phyloP scores from a whole-genome alignment of 148 eudicot species.

The Heliosperma pusillum region DNA sequence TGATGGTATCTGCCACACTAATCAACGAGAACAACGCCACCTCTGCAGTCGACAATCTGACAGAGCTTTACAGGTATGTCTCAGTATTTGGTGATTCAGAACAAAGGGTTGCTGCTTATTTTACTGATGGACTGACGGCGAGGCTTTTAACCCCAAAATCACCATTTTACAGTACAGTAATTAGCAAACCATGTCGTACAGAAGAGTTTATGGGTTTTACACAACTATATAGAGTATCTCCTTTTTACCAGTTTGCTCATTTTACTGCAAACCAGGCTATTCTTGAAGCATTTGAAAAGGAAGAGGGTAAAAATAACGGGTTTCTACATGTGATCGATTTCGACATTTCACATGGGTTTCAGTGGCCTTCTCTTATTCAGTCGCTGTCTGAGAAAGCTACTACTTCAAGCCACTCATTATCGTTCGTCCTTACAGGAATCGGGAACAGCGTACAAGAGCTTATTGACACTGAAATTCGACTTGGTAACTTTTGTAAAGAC shows the following conservation, averaged over 20 bases:
- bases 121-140: slow-evolving; percentile 62
- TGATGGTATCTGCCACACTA: slow-evolving; percentile 61
- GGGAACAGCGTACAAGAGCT: slow-evolving; percentile 54
- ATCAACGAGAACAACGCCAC: slow-evolving; percentile 40
- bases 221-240: slow-evolving; percentile 58
- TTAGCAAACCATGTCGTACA: slow-evolving; percentile 44
- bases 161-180: slow-evolving; percentile 47
- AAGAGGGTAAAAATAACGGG: slow-evolving; percentile 35
- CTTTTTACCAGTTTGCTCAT: slow-evolving; percentile 74
- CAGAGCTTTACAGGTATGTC: slow-evolving; percentile 48
- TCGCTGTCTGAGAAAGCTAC: slow-evolving; percentile 60
- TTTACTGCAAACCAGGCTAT: slow-evolving; percentile 86
- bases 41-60: slow-evolving; percentile 45
- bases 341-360: slow-evolving; percentile 72
- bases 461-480: slow-evolving; percentile 54
- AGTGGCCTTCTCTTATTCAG: slow-evolving; percentile 91
- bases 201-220: slow-evolving; percentile 65
- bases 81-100: slow-evolving; percentile 54
- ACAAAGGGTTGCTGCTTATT: slow-evolving; percentile 70
- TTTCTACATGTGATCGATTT: slow-evolving; percentile 62
- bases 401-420: slow-evolving; percentile 20
- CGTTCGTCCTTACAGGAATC: slow-evolving; percentile 50
- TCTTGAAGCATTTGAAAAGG: slow-evolving; percentile 66
- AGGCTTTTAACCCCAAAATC: slow-evolving; percentile 53
- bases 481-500: slow-evolving; percentile 57